Conservation (phyloP, 768 basidiomycete genomes). For the Lactarius evosmus region DNA sequence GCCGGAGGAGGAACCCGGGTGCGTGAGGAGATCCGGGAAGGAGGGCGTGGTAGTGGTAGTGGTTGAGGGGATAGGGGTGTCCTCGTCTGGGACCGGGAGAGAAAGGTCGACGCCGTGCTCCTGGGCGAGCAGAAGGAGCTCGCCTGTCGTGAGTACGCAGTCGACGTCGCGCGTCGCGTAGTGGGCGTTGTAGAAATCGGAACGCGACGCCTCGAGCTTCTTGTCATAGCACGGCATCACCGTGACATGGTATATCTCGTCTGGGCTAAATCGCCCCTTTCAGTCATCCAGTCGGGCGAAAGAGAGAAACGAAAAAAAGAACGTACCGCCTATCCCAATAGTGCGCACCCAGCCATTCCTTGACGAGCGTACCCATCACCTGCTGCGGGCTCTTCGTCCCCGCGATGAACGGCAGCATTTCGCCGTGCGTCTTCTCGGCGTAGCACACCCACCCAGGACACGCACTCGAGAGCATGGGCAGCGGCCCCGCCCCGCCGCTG, state of each 20-base stretch:
- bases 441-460: slow-evolving; percentile 99
- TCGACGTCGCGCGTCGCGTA: slow-evolving; percentile 91
- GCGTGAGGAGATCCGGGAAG: slow-evolving; percentile 72
- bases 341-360: slow-evolving; percentile 70
- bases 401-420: slow-evolving; percentile 89
- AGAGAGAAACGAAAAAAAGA: background rate
- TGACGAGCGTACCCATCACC: slow-evolving; percentile 90
- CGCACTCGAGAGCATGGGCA: slow-evolving; percentile 93
- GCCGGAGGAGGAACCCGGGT: slow-evolving; percentile 86
- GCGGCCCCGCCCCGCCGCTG: slow-evolving; percentile 34
- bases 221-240: slow-evolving; percentile 99
- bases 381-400: slow-evolving; percentile 91
- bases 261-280: slow-evolving; percentile 50
- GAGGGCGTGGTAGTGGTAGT: background rate
- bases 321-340: slow-evolving; percentile 68
- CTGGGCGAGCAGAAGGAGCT: slow-evolving; percentile 79
- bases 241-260: slow-evolving; percentile 90
- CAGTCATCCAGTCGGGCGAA: slow-evolving; percentile 4
- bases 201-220: slow-evolving; percentile 94
- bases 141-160: slow-evolving; percentile 96
- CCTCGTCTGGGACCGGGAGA: slow-evolving; percentile 43
- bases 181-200: slow-evolving; percentile 82
- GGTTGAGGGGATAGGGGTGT: slow-evolving; percentile 36
- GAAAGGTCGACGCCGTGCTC: slow-evolving; percentile 81
- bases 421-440: slow-evolving; percentile 94